Evolutionary conservation across 495 filamentous ascomycete species (phyloP).

Genomic region (Glutinoglossum americanum): DNA sequence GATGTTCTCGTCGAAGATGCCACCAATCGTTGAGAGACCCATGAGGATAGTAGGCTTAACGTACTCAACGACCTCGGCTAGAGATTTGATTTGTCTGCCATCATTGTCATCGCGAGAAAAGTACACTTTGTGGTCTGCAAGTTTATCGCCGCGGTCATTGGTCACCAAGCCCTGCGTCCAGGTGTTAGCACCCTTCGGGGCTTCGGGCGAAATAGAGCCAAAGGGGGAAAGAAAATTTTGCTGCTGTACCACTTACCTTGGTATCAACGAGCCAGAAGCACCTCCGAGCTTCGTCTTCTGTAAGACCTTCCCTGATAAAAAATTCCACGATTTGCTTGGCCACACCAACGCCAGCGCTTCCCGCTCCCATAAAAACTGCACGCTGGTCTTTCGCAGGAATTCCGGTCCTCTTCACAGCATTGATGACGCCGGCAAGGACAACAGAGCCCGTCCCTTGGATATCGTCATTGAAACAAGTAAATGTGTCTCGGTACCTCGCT

Average conservation of each 20-base stretch:
- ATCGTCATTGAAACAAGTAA: slow-evolving; percentile 97
- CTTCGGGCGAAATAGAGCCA: neutral
- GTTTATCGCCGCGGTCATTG: slow-evolving; percentile 74
- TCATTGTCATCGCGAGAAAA: slow-evolving; percentile 83
- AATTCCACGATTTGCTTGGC: slow-evolving; percentile 92
- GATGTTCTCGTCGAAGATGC: slow-evolving; percentile 78
- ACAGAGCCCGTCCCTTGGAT: slow-evolving; percentile 97
- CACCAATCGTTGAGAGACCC: slow-evolving; percentile 82
- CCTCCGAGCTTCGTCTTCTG: slow-evolving; percentile 68
- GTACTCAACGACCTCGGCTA: slow-evolving; percentile 80
- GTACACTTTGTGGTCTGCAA: slow-evolving; percentile 95
- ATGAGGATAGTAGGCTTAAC: slow-evolving; percentile 88
- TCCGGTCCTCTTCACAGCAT: slow-evolving; percentile 72
- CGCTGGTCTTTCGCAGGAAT: slow-evolving; percentile 77
- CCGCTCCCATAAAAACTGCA: slow-evolving; percentile 90
- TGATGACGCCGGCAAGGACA: slow-evolving; percentile 84
- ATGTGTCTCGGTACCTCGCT: slow-evolving; percentile 62
- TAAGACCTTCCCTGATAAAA: slow-evolving; percentile 81
- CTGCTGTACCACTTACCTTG: slow-evolving; percentile 17
- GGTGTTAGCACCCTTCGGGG: slow-evolving; percentile 15
- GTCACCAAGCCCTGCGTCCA: slow-evolving; percentile 54
- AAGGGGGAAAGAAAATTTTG: neutral
- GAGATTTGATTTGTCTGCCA: slow-evolving; percentile 73
- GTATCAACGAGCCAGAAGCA: slow-evolving; percentile 98
- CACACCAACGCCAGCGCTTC: slow-evolving; percentile 87